Evolutionary conservation across 345 rosid species (phyloP).

Genomic region (Murraya paniculata): DNA sequence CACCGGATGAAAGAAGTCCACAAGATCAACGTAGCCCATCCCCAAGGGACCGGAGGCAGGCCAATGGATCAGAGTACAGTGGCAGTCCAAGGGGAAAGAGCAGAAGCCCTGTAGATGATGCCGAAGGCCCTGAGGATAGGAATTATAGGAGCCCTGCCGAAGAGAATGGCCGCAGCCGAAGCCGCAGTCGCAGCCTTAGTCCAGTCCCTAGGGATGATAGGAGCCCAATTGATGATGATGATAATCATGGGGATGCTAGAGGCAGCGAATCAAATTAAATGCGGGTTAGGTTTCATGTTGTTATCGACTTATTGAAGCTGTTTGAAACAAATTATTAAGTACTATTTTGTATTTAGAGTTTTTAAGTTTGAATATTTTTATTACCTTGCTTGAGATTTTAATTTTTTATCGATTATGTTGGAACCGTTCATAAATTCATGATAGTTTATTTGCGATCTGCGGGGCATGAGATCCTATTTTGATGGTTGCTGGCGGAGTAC

Average conservation of each 20-base stretch:
- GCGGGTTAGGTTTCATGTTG: background rate
- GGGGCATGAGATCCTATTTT: no score
- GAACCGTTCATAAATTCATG: background rate
- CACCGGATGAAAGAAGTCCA: constrained; percentile 51
- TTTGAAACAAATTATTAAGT: background rate
- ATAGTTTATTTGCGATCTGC: background rate
- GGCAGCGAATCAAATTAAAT: constrained; percentile 40
- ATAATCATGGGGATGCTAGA: constrained; percentile 31
- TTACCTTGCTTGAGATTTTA: background rate
- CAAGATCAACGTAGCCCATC: constrained; percentile 34
- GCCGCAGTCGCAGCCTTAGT: constrained; percentile 31
- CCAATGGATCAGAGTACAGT: constrained; percentile 49
- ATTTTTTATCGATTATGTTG: background rate
- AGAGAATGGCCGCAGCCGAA: constrained; percentile 49
- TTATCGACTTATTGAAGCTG: background rate
- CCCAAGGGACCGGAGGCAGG: constrained; percentile 40
- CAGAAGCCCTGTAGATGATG: constrained; percentile 43
- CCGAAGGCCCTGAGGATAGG: constrained; percentile 34
- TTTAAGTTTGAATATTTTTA: background rate
- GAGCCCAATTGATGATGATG: constrained; percentile 46
- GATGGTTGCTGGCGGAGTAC: no score
- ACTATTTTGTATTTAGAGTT: constrained; percentile 1
- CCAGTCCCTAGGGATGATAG: constrained; percentile 37
- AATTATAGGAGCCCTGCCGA: constrained; percentile 51
- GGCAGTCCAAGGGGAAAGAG: constrained; percentile 55